Percentiles rank a stretch among this genome's conserved stretches.
Conservation (phyloP, 192 early-diverging fungal species). For the Linnemannia elongata region DNA sequence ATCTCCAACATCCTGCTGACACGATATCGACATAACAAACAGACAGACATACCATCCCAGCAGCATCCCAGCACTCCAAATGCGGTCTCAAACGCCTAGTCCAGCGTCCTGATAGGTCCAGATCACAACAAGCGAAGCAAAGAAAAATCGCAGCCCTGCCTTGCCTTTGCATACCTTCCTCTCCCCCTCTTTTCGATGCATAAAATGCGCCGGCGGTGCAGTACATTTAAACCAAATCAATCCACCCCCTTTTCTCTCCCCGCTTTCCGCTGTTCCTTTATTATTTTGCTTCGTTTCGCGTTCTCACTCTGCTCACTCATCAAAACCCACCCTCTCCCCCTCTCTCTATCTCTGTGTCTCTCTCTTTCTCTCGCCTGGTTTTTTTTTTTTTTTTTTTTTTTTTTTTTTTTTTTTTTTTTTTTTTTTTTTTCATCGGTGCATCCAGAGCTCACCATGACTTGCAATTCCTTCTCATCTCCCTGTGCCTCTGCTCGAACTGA, state of each 20-base stretch:
- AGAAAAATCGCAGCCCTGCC: conserved; percentile 3
- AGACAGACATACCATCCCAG: background rate
- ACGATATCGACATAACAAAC: background rate
- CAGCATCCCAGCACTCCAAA: background rate
- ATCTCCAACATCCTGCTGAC: conserved; percentile 12
- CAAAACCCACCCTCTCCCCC: background rate
- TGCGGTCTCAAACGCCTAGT: background rate
- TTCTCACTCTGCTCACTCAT: background rate
- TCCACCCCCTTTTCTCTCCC: conserved; percentile 2
- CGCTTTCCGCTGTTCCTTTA: background rate
- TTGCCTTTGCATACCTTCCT: background rate
- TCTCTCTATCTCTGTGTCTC: background rate
- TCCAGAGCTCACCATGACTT: background rate
- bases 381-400: background rate
- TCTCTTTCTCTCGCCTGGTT: no score
- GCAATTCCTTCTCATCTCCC: background rate
- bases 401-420: background rate
- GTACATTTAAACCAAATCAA: background rate
- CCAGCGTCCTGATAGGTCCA: background rate
- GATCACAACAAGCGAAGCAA: background rate
- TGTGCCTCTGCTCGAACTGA: background rate
- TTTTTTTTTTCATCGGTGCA: background rate
- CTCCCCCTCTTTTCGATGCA: background rate
- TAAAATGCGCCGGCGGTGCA: conserved; percentile 5
- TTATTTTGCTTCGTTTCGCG: background rate